A percentile compares a stretch with the other conserved stretches of the same genome.
These are phyloP conservation scores for Zizania latifolia DNA, from an alignment of 176 grass and related monocot genomes.

Conservation along the genomic window DNA sequence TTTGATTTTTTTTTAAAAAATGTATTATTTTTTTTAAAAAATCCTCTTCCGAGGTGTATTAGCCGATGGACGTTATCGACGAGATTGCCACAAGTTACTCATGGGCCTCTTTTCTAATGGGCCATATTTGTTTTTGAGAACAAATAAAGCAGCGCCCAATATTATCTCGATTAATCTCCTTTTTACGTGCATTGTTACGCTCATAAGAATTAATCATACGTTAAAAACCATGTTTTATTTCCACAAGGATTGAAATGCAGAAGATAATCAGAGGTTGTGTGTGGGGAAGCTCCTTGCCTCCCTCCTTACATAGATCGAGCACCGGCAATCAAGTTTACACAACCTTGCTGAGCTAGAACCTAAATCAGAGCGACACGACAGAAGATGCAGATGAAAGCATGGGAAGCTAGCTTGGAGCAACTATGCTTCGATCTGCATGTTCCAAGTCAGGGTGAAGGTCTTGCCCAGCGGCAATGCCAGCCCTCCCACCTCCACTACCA, in stretches of 20 bases:
- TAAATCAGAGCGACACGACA: neutral
- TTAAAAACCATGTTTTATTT: constrained; percentile 32
- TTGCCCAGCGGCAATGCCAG: constrained; percentile 75
- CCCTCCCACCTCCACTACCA: constrained; percentile 69
- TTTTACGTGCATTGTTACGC: too few relatives aligned
- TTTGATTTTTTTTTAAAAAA: too few relatives aligned
- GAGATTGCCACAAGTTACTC: too few relatives aligned
- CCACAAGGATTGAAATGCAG: neutral
- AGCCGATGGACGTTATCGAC: too few relatives aligned
- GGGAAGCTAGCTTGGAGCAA: neutral
- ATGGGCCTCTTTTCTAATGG: neutral
- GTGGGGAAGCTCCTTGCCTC: too few relatives aligned
- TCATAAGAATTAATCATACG: too few relatives aligned
- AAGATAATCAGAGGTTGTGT: neutral
- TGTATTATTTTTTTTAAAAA: too few relatives aligned
- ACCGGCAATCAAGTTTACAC: neutral
- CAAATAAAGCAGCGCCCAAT: too few relatives aligned
- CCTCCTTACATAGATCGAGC: too few relatives aligned
- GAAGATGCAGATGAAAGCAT: neutral
- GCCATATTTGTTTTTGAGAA: too few relatives aligned
- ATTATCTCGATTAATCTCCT: too few relatives aligned
- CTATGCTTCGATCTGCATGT: constrained; percentile 53
- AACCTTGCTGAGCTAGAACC: neutral
- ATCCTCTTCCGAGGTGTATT: too few relatives aligned
- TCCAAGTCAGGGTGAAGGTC: constrained; percentile 87